These are phyloP conservation scores for Aspergillus steynii DNA, from an alignment of 495 filamentous ascomycete genomes.

Conservation along the genomic window DNA sequence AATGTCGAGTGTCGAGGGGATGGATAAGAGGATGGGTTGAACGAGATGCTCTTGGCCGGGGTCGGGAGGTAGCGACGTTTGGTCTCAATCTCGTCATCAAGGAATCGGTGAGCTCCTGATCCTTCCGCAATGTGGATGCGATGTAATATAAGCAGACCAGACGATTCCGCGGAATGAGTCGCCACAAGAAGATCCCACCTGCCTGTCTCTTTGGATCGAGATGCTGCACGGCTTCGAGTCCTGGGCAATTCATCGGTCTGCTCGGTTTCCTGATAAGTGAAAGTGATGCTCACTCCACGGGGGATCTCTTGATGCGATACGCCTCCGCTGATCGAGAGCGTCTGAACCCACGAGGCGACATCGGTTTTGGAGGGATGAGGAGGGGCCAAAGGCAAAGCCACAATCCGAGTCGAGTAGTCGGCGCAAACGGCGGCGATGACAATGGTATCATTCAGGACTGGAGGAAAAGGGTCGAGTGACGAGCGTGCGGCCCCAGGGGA, in stretches of 20 bases:
- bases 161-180: constrained; percentile 66
- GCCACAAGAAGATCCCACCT: constrained; percentile 59
- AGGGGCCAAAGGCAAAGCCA: constrained; percentile 72
- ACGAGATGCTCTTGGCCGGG: constrained; percentile 66
- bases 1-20: constrained; percentile 60
- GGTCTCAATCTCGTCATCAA: constrained; percentile 50
- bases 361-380: constrained; percentile 58
- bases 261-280: constrained; percentile 50
- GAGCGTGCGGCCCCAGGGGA: constrained; percentile 45
- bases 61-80: constrained; percentile 64
- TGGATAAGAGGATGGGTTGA: constrained; percentile 67
- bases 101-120: constrained; percentile 33
- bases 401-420: constrained; percentile 64
- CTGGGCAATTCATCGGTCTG: constrained; percentile 29
- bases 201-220: constrained; percentile 15
- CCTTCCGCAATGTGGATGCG: constrained; percentile 46
- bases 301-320: constrained; percentile 61
- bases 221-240: constrained; percentile 27
- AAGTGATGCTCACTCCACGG: constrained; percentile 65
- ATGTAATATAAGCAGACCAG: constrained; percentile 60
- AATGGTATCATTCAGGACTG: constrained; percentile 62
- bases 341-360: constrained; percentile 55
- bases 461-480: constrained; percentile 56
- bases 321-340: constrained; percentile 50
- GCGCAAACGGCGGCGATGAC: constrained; percentile 72